These are phyloP conservation scores for Moesziomyces parantarcticus DNA, from an alignment of 1,284 basidiomycete species.

Conservation along the genomic window DNA sequence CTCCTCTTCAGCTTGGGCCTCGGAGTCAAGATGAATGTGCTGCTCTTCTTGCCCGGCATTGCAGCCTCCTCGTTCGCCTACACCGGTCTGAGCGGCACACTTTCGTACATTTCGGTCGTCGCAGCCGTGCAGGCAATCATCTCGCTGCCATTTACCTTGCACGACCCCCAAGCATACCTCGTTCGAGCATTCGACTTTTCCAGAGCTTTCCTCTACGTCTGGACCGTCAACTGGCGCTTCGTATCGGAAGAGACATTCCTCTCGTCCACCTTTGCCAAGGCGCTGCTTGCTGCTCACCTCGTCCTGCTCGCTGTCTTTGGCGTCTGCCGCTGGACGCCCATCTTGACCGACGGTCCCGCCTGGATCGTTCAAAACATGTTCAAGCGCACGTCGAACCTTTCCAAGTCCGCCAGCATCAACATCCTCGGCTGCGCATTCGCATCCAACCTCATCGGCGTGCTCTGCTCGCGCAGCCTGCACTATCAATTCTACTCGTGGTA, in stretches of 20 bases:
- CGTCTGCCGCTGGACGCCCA: slow-evolving; percentile 76
- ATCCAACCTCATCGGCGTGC: slow-evolving; percentile 88
- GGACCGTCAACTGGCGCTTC: slow-evolving; percentile 99
- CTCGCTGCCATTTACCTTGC: slow-evolving; percentile 78
- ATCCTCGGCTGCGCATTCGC: slow-evolving; percentile 73
- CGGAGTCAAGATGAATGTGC: slow-evolving; percentile 94
- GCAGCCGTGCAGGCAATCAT: slow-evolving; percentile 73
- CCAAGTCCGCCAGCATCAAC: neutral
- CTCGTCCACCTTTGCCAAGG: slow-evolving; percentile 74
- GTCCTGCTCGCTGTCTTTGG: slow-evolving; percentile 76
- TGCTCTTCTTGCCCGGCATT: slow-evolving; percentile 84
- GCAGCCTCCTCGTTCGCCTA: slow-evolving; percentile 76
- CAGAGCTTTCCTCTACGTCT: slow-evolving; percentile 89
- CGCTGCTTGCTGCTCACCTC: slow-evolving; percentile 78
- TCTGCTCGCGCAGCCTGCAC: slow-evolving; percentile 93
- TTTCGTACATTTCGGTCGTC: slow-evolving; percentile 20
- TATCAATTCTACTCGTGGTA: slow-evolving; percentile 99
- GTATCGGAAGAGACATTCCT: slow-evolving; percentile 81
- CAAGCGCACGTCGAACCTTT: slow-evolving; percentile 2
- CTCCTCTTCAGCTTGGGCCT: slow-evolving; percentile 82
- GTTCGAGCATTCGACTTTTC: slow-evolving; percentile 85
- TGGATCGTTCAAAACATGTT: slow-evolving; percentile 61
- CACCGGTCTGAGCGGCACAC: slow-evolving; percentile 71
- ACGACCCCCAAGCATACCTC: slow-evolving; percentile 77
- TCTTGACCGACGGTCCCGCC: slow-evolving; percentile 74